Conservation (phyloP, 768 basidiomycete species). For the Lactarius akahatsu region DNA sequence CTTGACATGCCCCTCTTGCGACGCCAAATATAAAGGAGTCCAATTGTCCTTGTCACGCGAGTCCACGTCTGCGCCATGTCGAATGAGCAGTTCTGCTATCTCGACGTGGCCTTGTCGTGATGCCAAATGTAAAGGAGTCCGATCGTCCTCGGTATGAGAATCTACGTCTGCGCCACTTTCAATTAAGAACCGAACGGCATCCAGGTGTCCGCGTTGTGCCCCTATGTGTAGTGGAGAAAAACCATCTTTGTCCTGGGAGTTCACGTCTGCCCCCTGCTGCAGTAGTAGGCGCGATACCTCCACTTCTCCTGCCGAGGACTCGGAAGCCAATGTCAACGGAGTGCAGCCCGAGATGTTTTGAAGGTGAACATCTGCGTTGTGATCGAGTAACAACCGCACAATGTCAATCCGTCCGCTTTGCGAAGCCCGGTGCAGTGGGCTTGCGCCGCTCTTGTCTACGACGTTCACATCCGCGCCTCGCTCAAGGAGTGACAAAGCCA, state of each 20-base stretch:
- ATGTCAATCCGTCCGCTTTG: background rate
- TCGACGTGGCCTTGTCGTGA: too few relatives aligned
- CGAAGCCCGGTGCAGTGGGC: background rate
- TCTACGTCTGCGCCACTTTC: background rate
- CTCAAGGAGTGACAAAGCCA: background rate
- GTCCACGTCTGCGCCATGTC: background rate
- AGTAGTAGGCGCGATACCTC: background rate
- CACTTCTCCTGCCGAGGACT: background rate
- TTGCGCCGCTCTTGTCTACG: background rate
- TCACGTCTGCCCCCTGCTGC: background rate
- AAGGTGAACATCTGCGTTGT: background rate
- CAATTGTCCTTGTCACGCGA: accelerated
- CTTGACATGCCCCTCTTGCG: too few relatives aligned
- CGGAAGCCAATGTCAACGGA: background rate
- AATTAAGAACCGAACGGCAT: background rate
- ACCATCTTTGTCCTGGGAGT: background rate
- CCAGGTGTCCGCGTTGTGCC: background rate
- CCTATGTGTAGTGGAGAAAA: background rate
- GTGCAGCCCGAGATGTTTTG: background rate
- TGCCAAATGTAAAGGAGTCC: too few relatives aligned
- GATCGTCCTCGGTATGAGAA: too few relatives aligned
- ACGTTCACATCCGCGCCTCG: constrained; percentile 4
- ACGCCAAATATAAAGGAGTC: too few relatives aligned
- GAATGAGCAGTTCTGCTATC: too few relatives aligned
- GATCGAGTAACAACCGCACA: constrained; percentile 3